Evolutionary conservation across 768 basidiomycete species (phyloP).

Genomic region (Dentipellis fragilis): DNA sequence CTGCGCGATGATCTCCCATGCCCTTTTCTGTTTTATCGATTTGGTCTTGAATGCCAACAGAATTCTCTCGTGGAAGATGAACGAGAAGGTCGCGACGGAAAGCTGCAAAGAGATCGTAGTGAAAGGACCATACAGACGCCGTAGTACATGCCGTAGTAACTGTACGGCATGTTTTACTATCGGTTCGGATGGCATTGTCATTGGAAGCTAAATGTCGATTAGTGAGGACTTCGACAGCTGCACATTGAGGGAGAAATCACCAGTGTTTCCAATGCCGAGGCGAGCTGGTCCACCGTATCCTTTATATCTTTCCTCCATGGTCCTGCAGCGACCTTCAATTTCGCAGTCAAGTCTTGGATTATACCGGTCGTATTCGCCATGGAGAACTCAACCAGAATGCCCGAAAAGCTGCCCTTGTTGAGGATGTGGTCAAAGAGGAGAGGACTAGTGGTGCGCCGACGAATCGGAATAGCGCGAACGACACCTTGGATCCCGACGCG

Average conservation of each 20-base stretch:
- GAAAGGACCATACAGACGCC: slow-evolving; percentile 7
- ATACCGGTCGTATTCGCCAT: slow-evolving; percentile 2
- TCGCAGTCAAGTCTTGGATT: slow-evolving; percentile 4
- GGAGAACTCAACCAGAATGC: not conserved
- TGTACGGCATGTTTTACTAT: not conserved
- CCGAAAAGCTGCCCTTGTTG: not conserved
- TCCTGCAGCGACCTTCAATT: slow-evolving; percentile 12
- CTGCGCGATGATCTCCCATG: slow-evolving; percentile 10
- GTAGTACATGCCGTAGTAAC: slow-evolving; percentile 9
- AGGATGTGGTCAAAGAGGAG: not conserved
- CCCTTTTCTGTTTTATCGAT: not conserved
- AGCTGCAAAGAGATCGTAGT: slow-evolving; percentile 9
- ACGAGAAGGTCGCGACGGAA: slow-evolving; percentile 7
- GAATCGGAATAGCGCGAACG: no score
- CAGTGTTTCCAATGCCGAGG: not conserved
- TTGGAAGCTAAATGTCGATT: not conserved
- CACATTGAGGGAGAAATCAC: not conserved
- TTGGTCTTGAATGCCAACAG: not conserved
- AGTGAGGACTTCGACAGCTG: not conserved
- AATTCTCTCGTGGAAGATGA: slow-evolving; percentile 8
- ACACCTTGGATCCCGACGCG: not conserved
- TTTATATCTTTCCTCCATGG: slow-evolving; percentile 12
- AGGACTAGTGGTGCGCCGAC: not conserved
- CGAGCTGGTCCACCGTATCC: slow-evolving; percentile 2
- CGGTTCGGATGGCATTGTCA: not conserved